Evolutionary conservation across 352 stramenopile genomes (phyloP).

Genomic region (Lagenidium sp.): DNA sequence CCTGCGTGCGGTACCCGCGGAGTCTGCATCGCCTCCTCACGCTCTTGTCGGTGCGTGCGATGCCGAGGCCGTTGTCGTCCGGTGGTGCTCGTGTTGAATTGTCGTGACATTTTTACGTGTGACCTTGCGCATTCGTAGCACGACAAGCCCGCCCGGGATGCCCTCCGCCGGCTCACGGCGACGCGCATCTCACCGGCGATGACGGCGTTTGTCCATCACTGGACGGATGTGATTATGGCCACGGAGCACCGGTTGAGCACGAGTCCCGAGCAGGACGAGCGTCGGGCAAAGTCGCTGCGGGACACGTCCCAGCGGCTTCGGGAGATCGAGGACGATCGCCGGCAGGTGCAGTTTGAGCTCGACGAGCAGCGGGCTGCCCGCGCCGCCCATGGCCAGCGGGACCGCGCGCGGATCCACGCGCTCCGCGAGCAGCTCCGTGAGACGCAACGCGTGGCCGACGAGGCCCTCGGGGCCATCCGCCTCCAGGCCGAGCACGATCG

Average conservation of each 20-base stretch:
- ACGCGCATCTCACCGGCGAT: slow-evolving; percentile 28
- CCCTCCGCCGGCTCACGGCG: slow-evolving; percentile 25
- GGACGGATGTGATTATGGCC: slow-evolving; percentile 31
- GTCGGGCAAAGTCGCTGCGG: slow-evolving; percentile 15
- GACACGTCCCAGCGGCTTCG: slow-evolving; percentile 47
- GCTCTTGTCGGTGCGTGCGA: no score
- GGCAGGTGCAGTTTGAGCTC: slow-evolving; percentile 56
- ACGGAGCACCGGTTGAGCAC: slow-evolving; percentile 28
- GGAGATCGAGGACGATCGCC: slow-evolving; percentile 50
- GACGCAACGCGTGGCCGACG: slow-evolving; percentile 23
- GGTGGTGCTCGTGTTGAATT: no score
- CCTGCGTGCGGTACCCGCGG: no score
- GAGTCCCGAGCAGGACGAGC: slow-evolving; percentile 50
- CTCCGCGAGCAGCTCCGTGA: slow-evolving; percentile 41
- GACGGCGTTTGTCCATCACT: slow-evolving; percentile 21
- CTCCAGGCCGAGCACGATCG: slow-evolving; percentile 36
- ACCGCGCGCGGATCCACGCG: slow-evolving; percentile 18
- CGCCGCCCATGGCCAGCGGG: slow-evolving; percentile 15
- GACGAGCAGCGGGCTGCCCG: slow-evolving; percentile 22
- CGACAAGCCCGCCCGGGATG: slow-evolving; percentile 27
- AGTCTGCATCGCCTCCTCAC: no score
- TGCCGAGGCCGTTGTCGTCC: no score
- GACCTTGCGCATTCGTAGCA: slow-evolving; percentile 10
- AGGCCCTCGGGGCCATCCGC: slow-evolving; percentile 21
- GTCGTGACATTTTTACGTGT: no score